Base-by-base conservation (phyloP, 257 asterid species). In the Cordia subcordata region DNA sequence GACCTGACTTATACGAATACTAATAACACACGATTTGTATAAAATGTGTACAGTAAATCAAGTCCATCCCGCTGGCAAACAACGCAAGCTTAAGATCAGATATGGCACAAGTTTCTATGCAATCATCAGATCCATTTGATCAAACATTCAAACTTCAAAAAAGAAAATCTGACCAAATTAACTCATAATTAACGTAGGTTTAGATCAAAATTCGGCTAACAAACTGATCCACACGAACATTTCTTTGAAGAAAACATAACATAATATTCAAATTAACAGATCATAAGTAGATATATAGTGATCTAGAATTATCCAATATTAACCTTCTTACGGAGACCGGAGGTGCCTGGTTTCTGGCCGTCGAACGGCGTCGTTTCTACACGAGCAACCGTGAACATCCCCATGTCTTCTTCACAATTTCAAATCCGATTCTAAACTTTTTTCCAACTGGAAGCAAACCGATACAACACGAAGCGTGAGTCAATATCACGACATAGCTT, bases 341-440 rank as follows among this genome's bases (percentile, higher is more conserved):
- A 92, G 32, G 99, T 92, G 23, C 99, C 96, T 50, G 96, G 99
- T 46, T 88, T 88, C 78, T 92, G 96, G 21, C 99, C 99, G n/a
- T 92, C 96, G 40, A 81, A 67, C 8, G 96, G 96, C 20, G 80
- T 81, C 19, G 96, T 88, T 62, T 81, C 78, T 15, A 92, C 80
- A 49, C 83, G 85, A 39, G 74, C 18, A 72, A 86, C 90, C 70
- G 57, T 79, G 77, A 92, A 92, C 62, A 68, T 55, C 78, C 54
- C 88, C 96, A 92, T 92, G 55, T 65, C 74, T 54, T 18, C n/a
- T 54, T 63, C 4, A 5, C 22, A n/a, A n/a, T 5, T n/a, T 53
- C 8, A 21, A 53, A 21, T 12, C 16, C 3, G 15, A 1, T 27
- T 3, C 35, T 1, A 27, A 27, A 27, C 6, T 27, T 1, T 27